Evolutionary conservation across 352 stramenopile species (phyloP), one percentile per base, ranked within the genome.

Genomic region (Nothophytophthora sp.): DNA sequence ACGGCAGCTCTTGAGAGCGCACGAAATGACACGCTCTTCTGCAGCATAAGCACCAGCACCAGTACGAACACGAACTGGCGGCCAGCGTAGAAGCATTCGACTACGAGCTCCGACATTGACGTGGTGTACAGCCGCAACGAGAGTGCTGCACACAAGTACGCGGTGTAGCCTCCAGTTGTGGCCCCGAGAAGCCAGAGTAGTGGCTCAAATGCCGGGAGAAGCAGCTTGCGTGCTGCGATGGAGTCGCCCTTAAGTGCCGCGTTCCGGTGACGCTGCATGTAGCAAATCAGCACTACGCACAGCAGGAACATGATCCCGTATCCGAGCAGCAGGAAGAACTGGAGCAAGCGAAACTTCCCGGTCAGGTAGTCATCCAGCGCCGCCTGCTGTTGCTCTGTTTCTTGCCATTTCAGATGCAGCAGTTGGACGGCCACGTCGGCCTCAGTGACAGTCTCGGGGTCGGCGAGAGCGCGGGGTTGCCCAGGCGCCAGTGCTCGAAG

Each of bases 131-230:
- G 20, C 5, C 50, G 25, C 36, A 67, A 77, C 9, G 57, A 52
- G 19, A 78, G 24, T 1, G 54, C 43, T 23, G 59, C 52, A 29
- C 60, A 54, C 19, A 76, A 72, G 34, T 72, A 74, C 33, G 75
- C 11, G 4, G 68, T 59, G 35, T 62, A 81, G 10, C 25, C 24
- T 0, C 64, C 65, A 5, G 64, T 67, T 0, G 56, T 48, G 25
- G 30, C 33, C 18, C 54, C 56, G 25, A 81, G 47, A 15, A 78
- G 51, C 73, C 70, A 81, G 20, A 84, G 50, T 19, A 84, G 12
- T 3, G 70, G 73, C 33, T 85, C 64, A 41, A 85, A 82, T 3
- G 73, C 55, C 7, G 73, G 73, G 3, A 85, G 46, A 2, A 85
- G 32, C 2, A 73, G 63, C 61, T 83, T 81, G 7, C 72, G 59